These are phyloP conservation scores for Didymella pomorum DNA, from an alignment of 2,329 filamentous ascomycete genomes.

Conservation along the genomic window DNA sequence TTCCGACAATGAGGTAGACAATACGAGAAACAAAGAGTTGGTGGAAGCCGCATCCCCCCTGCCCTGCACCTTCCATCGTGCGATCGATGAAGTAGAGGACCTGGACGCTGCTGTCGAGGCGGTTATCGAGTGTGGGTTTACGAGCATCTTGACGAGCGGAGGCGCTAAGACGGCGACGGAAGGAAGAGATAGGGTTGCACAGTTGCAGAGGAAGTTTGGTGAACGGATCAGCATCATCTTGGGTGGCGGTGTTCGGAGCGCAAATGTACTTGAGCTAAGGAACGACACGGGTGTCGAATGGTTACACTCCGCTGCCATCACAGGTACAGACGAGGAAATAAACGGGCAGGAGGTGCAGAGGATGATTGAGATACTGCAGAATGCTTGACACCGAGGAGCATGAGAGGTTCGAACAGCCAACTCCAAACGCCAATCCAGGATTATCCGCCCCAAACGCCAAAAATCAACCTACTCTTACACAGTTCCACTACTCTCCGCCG, in stretches of 20 bases:
- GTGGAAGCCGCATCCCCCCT: slow-evolving; percentile 53
- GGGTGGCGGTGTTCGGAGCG: slow-evolving; percentile 60
- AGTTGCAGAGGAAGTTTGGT: slow-evolving; percentile 40
- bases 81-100: slow-evolving; percentile 57
- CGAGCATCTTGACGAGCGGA: slow-evolving; percentile 60
- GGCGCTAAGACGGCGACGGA: slow-evolving; percentile 46
- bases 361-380: slow-evolving; percentile 21
- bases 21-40: slow-evolving; percentile 52
- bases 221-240: slow-evolving; percentile 56
- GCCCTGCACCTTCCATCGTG: slow-evolving; percentile 64
- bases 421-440: not conserved
- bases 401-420: not conserved
- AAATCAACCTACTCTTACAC: slow-evolving; percentile 22
- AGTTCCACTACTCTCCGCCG: slow-evolving; percentile 48
- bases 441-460: not conserved
- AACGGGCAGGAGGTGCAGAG: slow-evolving; percentile 39
- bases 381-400: not conserved
- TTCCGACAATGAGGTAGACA: slow-evolving; percentile 48
- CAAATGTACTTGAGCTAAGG: slow-evolving; percentile 52
- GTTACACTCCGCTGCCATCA: slow-evolving; percentile 58
- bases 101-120: slow-evolving; percentile 44
- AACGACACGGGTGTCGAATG: slow-evolving; percentile 40
- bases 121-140: slow-evolving; percentile 57
- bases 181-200: slow-evolving; percentile 46
- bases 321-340: slow-evolving; percentile 41